Conservation (phyloP, 768 basidiomycete species). For the Ramaria sp. region DNA sequence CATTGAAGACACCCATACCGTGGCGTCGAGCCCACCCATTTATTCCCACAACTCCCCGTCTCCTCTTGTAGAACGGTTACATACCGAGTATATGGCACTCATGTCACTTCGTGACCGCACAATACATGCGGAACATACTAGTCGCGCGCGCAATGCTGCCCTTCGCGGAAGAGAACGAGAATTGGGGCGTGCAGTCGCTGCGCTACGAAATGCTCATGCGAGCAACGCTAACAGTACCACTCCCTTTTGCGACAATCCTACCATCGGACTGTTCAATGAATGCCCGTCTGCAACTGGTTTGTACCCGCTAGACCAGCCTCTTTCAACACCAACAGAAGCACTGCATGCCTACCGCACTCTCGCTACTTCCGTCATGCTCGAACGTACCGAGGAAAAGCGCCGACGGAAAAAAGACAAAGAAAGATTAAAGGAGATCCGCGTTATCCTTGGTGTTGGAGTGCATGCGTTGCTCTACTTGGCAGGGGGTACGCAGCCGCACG, state of each 20-base stretch:
- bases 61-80: neutral
- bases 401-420: slow-evolving; percentile 1
- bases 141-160: neutral
- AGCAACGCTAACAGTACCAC: neutral
- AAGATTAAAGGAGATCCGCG: neutral
- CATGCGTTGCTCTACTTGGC: neutral
- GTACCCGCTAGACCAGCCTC: neutral
- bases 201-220: neutral
- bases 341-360: neutral
- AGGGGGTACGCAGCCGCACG: neutral
- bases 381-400: slow-evolving; percentile 1
- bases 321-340: neutral
- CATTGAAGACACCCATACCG: neutral
- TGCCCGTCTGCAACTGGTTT: neutral
- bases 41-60: neutral
- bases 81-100: neutral
- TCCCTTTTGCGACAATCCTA: neutral
- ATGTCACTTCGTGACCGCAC: neutral
- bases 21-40: too few species aligned
- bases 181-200: neutral
- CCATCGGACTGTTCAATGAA: neutral
- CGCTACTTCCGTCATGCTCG: neutral
- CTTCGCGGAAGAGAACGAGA: slow-evolving; percentile 1
- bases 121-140: neutral
- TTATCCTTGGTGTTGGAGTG: neutral